Conservation (phyloP, 768 basidiomycete species). For the Hypholoma sublateritium region DNA sequence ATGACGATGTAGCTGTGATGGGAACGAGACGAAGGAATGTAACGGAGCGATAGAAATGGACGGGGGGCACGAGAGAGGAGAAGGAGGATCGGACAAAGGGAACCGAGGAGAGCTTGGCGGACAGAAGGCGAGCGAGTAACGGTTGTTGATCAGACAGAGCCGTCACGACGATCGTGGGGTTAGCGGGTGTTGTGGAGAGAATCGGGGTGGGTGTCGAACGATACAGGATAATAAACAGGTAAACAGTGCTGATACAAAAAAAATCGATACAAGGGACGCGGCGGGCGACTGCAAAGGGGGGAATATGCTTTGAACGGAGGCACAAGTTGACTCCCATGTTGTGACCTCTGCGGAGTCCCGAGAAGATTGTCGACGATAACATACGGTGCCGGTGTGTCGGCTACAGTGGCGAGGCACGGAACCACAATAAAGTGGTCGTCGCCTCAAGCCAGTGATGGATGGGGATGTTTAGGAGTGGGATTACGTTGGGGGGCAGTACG, state of each 20-base stretch:
- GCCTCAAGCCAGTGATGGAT: constrained; percentile 54
- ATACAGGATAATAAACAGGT: constrained; percentile 40
- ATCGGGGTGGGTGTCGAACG: constrained; percentile 14
- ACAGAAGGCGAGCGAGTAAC: constrained; percentile 15
- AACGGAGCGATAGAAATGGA: constrained; percentile 13
- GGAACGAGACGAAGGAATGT: constrained; percentile 21
- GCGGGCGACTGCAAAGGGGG: constrained; percentile 12
- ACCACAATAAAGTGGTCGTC: constrained; percentile 86
- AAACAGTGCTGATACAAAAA: constrained; percentile 41
- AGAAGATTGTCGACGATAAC: constrained; percentile 27
- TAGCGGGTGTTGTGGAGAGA: constrained; percentile 14
- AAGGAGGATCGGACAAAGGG: constrained; percentile 5
- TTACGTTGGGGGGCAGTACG: constrained; percentile 37
- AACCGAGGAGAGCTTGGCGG: too few relatives aligned
- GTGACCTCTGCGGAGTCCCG: constrained; percentile 27
- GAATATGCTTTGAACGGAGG: constrained; percentile 19
- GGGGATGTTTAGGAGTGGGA: constrained; percentile 54
- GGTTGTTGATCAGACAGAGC: constrained; percentile 27
- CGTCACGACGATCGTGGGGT: constrained; percentile 21
- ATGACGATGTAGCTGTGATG: constrained; percentile 14
- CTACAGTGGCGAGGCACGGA: constrained; percentile 68
- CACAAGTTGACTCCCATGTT: constrained; percentile 28
- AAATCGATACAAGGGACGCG: constrained; percentile 21
- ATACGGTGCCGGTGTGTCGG: constrained; percentile 73
- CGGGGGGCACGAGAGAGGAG: constrained; percentile 9